A percentile compares a stretch with the other conserved stretches of the same genome.
These are phyloP conservation scores for Botrytis porri DNA, from an alignment of 2,329 filamentous ascomycete species.

Conservation along the genomic window DNA sequence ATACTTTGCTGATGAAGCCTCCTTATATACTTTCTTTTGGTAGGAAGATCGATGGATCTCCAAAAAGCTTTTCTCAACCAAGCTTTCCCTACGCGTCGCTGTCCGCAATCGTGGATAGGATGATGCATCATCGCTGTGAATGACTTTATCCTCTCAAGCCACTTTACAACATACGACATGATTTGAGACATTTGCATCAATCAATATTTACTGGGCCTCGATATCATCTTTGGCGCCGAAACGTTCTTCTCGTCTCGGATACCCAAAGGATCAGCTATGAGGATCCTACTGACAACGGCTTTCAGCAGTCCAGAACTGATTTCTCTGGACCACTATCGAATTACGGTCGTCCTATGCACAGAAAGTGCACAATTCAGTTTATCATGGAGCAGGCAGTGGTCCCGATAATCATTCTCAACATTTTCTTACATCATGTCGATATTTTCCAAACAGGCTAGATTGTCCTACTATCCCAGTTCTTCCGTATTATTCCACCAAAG, in stretches of 20 bases:
- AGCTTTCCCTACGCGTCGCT: background rate
- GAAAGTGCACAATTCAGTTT: background rate
- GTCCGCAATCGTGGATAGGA: background rate
- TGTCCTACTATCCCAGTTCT: background rate
- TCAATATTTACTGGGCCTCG: background rate
- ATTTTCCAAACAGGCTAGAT: background rate
- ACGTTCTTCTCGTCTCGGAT: background rate
- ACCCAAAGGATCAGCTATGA: background rate
- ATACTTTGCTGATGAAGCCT: background rate
- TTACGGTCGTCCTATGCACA: background rate
- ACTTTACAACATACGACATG: background rate
- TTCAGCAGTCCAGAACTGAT: background rate
- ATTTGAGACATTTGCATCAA: background rate
- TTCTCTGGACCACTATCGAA: background rate
- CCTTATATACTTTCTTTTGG: conserved; percentile 12
- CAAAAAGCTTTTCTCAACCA: background rate
- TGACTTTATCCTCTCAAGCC: background rate
- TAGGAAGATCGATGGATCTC: background rate
- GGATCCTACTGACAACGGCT: background rate
- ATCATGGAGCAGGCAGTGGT: background rate
- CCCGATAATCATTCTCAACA: background rate
- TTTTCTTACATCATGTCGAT: background rate
- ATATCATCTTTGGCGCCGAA: background rate
- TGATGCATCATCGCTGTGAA: too few relatives aligned
- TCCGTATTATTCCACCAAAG: conserved; percentile 1